Base-by-base conservation (phyloP, 2,329 filamentous ascomycete genomes). In the Aspergillus versicolor region DNA sequence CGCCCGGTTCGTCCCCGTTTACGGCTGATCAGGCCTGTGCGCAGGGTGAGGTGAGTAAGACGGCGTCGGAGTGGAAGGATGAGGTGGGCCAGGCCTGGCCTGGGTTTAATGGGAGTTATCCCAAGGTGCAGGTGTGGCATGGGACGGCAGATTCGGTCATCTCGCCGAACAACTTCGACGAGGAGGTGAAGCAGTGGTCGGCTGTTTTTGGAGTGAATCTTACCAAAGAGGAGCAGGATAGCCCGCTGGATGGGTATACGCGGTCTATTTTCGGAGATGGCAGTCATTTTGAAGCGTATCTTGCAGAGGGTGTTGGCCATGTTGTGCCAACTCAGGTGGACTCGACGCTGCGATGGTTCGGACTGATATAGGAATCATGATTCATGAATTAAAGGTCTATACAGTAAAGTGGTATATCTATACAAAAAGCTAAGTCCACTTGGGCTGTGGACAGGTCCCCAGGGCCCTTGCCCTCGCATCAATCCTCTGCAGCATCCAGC, bases 401-500 rank as follows among this genome's bases (percentile, higher is more conserved):
- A 42, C 11, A 19, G 17, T 17, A 44, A 24, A 15, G 19, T 37
- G 15, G 15, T 15, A n/a, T 15, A 37, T 37, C 12, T n/a, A 37
- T 38, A 30, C 27, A 51, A 7, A 7, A 45, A 17, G 22, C 22
- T 22, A 54, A 21, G 51, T 32, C 58, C 58, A 60, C 5, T 47
- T 30, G 5, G 52, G 52, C 27, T n/a, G 9, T n/a, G 42, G 22
- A 46, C 58, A 60, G 4, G 12, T 40, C 9, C 58, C 58, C 48
- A 58, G 19, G 37, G 27, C 52, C 12, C 50, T 56, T 1, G 59
- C 56, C 15, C 22, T 40, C 3, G 40, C 45, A 32, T 61, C 52
- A 21, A 61, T 56, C 1, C 59, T 34, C 4, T 61, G 43, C 24
- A 52, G 17, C 56, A 58, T 56, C 59, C 59, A 61, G 6, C 56